These are phyloP conservation scores for Penicillium daleae DNA, from an alignment of 495 filamentous ascomycete species.

Conservation along the genomic window DNA sequence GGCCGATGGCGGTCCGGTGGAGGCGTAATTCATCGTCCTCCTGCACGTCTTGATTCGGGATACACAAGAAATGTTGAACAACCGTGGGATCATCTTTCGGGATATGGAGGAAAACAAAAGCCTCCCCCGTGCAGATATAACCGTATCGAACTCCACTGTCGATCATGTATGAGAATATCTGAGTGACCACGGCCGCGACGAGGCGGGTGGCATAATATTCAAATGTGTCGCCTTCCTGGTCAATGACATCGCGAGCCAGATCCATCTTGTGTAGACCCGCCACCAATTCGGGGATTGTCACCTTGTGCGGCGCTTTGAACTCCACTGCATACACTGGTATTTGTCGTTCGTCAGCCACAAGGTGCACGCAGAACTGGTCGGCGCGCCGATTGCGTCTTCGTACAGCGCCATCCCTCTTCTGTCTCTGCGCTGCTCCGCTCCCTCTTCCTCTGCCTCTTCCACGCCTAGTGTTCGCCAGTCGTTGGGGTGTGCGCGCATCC, in stretches of 20 bases:
- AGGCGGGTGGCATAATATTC: conserved; percentile 33
- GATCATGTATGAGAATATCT: conserved; percentile 40
- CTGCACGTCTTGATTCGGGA: too few relatives aligned
- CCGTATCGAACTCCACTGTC: too few relatives aligned
- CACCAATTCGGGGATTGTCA: conserved; percentile 33
- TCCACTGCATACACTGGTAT: conserved; percentile 33
- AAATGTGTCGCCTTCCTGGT: conserved; percentile 35
- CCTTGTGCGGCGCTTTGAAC: conserved; percentile 34
- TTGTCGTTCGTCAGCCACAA: conserved; percentile 25
- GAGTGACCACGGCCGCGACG: conserved; percentile 44
- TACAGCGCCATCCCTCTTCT: conserved; percentile 19
- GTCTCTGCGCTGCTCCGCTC: too few relatives aligned
- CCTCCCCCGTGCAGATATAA: too few relatives aligned
- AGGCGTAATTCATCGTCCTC: too few relatives aligned
- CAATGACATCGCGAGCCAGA: conserved; percentile 33
- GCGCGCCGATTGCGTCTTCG: conserved; percentile 25
- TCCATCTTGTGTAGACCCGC: conserved; percentile 36
- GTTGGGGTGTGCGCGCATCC: conserved; percentile 18
- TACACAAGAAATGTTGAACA: too few relatives aligned
- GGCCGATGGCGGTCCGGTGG: too few relatives aligned
- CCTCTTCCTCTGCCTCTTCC: conserved; percentile 18
- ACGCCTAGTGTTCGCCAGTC: conserved; percentile 20
- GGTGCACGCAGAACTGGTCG: conserved; percentile 30
- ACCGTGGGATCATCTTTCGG: too few relatives aligned
- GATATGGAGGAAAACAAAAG: too few relatives aligned